These are phyloP conservation scores for Pyricularia sp. DNA, from an alignment of 2,329 filamentous ascomycete species.

Conservation along the genomic window DNA sequence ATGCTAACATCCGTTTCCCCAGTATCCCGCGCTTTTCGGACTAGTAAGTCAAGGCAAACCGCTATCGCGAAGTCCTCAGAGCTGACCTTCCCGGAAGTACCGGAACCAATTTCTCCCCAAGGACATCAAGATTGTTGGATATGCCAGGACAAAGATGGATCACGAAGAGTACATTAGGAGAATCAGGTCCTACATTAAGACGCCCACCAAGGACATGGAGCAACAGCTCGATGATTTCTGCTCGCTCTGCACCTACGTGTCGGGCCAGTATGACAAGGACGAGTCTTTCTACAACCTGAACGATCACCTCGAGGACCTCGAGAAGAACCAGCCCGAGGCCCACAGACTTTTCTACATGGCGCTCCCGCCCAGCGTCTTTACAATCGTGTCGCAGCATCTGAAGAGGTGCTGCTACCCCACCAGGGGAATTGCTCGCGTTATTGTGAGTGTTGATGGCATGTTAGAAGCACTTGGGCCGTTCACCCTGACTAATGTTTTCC, in stretches of 20 bases:
- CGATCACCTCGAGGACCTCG: constrained; percentile 76
- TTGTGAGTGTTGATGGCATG: constrained; percentile 48
- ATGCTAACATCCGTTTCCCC: constrained; percentile 18
- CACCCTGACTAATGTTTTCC: background rate
- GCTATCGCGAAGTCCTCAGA: background rate
- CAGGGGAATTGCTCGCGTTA: constrained; percentile 84
- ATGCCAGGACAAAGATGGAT: constrained; percentile 99
- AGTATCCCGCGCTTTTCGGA: constrained; percentile 97
- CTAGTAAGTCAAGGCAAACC: constrained; percentile 58
- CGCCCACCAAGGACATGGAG: constrained; percentile 93
- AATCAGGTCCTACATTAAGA: constrained; percentile 98
- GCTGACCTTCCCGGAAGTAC: constrained; percentile 47
- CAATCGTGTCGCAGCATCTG: constrained; percentile 90
- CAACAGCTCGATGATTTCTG: constrained; percentile 89
- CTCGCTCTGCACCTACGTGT: constrained; percentile 80
- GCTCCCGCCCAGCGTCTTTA: constrained; percentile 94
- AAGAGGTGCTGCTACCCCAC: constrained; percentile 96
- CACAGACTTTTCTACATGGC: constrained; percentile 99
- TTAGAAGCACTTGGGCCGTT: background rate
- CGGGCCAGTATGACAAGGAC: constrained; percentile 96
- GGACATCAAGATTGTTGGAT: constrained; percentile 94
- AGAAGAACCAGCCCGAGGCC: constrained; percentile 72
- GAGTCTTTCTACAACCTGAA: constrained; percentile 84
- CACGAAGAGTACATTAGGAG: constrained; percentile 89
- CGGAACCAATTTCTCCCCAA: constrained; percentile 98